These are phyloP conservation scores for Sporothrix phasma DNA, from an alignment of 2,329 filamentous ascomycete genomes.

Conservation along the genomic window DNA sequence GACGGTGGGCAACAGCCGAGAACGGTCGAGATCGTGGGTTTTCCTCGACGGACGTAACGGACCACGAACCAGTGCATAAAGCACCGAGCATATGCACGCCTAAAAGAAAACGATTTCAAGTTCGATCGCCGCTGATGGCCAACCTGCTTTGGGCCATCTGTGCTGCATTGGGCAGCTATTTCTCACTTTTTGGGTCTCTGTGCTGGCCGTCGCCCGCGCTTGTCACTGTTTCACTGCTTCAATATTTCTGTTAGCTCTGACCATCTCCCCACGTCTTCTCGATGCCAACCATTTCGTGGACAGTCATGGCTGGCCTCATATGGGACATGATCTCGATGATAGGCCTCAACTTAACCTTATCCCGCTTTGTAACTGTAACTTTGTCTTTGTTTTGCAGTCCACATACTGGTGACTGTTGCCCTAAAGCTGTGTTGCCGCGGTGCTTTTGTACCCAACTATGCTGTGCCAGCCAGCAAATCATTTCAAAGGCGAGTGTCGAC, in stretches of 20 bases:
- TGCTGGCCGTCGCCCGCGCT: not conserved
- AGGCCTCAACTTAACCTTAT: too few species aligned
- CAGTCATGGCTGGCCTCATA: not conserved
- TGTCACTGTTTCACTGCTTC: not conserved
- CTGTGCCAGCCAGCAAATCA: not conserved
- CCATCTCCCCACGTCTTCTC: not conserved
- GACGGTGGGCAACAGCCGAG: not conserved
- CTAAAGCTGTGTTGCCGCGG: not conserved
- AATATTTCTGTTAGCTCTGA: too few species aligned
- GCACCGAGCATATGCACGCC: not conserved
- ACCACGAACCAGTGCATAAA: not conserved
- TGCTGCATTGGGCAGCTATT: conserved; percentile 12
- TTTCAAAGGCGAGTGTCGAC: not conserved
- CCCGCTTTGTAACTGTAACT: not conserved
- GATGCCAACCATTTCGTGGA: not conserved
- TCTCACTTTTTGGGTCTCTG: not conserved
- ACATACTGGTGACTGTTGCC: not conserved
- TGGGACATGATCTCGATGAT: not conserved
- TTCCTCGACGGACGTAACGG: not conserved
- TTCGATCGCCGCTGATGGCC: not conserved
- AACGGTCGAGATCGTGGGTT: too few species aligned
- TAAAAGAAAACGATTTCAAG: not conserved
- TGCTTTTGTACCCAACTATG: not conserved
- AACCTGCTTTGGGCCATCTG: not conserved
- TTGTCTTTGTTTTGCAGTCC: not conserved